Evolutionary conservation across 1,284 basidiomycete species (phyloP).

Genomic region (Ustilago xerochloae): DNA sequence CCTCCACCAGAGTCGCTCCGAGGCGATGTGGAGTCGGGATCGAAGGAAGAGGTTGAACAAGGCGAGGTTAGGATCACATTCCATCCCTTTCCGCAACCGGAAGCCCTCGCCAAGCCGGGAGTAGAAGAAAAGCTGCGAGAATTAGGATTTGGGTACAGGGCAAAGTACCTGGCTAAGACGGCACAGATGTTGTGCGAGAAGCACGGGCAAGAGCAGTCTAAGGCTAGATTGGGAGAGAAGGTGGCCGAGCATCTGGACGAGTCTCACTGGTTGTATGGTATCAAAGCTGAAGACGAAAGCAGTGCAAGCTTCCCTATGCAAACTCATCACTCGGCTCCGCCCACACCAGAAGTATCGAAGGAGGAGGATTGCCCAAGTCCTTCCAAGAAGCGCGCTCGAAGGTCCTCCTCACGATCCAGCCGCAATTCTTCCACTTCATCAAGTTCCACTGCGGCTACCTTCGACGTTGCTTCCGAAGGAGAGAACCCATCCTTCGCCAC

Average conservation of each 20-base stretch:
- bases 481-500: conserved; percentile 67
- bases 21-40: conserved; percentile 11
- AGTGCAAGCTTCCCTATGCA: neutral
- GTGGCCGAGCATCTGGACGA: conserved; percentile 16
- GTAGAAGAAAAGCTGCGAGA: conserved; percentile 74
- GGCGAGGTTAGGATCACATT: conserved; percentile 70
- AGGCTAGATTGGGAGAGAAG: neutral
- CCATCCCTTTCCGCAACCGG: conserved; percentile 86
- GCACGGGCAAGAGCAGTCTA: conserved; percentile 3
- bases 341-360: neutral
- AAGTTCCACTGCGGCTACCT: neutral
- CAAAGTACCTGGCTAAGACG: conserved; percentile 86
- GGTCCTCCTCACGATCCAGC: conserved; percentile 3
- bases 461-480: neutral
- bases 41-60: conserved; percentile 15
- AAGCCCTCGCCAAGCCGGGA: conserved; percentile 74
- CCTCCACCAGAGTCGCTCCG: conserved; percentile 38
- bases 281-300: conserved; percentile 23
- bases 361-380: neutral
- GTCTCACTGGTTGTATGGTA: conserved; percentile 26
- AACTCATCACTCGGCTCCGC: neutral
- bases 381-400: conserved; percentile 12
- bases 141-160: conserved; percentile 95
- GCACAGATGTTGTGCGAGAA: conserved; percentile 78
- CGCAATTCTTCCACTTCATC: conserved; percentile 5